Conservation (phyloP, 305 asterid species). For the Fraxinus sp. region DNA sequence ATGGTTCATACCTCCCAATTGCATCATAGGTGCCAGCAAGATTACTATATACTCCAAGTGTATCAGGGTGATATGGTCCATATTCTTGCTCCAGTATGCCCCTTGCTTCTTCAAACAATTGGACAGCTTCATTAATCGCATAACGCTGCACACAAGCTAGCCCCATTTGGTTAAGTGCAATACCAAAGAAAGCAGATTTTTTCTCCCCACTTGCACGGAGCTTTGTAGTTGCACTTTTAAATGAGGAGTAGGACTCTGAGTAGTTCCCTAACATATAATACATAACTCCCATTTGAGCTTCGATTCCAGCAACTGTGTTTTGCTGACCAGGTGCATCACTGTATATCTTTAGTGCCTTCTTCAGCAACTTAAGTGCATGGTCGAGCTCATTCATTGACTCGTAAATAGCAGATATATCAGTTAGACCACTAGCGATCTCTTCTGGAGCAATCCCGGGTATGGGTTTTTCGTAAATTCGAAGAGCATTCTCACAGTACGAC, state of each 20-base stretch:
- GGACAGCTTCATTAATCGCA: slow-evolving; percentile 71
- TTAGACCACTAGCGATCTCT: slow-evolving; percentile 80
- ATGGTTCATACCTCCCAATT: slow-evolving; percentile 62
- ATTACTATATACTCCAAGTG: slow-evolving; percentile 87
- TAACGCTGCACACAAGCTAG: slow-evolving; percentile 79
- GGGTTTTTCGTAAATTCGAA: slow-evolving; percentile 69
- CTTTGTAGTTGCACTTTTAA: slow-evolving; percentile 57
- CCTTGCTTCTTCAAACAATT: slow-evolving; percentile 85
- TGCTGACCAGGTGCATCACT: slow-evolving; percentile 84
- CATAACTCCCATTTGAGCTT: slow-evolving; percentile 92
- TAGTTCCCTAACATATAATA: slow-evolving; percentile 75
- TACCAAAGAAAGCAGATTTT: slow-evolving; percentile 83
- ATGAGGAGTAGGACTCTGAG: slow-evolving; percentile 64
- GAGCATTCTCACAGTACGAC: slow-evolving; percentile 83
- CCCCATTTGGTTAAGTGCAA: slow-evolving; percentile 89
- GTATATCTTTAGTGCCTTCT: slow-evolving; percentile 77
- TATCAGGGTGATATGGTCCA: slow-evolving; percentile 85
- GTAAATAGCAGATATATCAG: slow-evolving; percentile 77
- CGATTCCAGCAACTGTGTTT: slow-evolving; percentile 78
- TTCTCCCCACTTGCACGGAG: slow-evolving; percentile 84
- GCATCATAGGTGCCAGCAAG: slow-evolving; percentile 94
- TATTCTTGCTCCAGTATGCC: slow-evolving; percentile 76
- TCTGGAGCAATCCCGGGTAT: slow-evolving; percentile 71
- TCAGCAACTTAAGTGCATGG: slow-evolving; percentile 68
- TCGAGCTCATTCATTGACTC: slow-evolving; percentile 90